Evolutionary conservation across 257 asterid species (phyloP), one percentile per base, ranked within the genome.

Genomic region (Paulownia fortunei): DNA sequence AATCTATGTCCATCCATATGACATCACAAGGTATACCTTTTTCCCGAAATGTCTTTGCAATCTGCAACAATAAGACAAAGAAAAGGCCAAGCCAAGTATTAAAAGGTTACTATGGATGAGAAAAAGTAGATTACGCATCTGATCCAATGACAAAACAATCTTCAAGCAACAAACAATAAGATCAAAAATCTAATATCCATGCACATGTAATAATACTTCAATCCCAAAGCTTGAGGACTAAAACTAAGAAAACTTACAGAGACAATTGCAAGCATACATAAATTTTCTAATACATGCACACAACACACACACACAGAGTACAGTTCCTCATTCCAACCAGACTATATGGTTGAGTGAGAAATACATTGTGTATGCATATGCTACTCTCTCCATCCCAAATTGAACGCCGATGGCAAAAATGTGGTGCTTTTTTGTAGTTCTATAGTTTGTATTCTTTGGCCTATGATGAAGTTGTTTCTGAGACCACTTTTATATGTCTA

Each of bases 1-100:
- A 95, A 86, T 95, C 99, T 46, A 95, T 95, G 88, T 95, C 99
- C 97, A 95, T 95, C 99, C 99, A 95, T 74, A 95, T 87, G 87
- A 93, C 97, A 85, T 93, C 99, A 88, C 98, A 95, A 78, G 99
- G 99, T 82, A 95, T 93, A 56, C 79, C 72, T 85, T 95, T 95
- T 68, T 95, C 97, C 66, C 98, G 88, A 77, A 95, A 95, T 76
- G 90, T 91, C 84, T 80, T 93, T 26, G 97, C 92, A 55, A 95
- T 82, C 99, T 95, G 97, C 82, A 78, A 42, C n/a, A 47, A 63
- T 59, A 47, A 79, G 69, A 73, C 16, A 79, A 71, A 69, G 46
- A 67, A 81, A 46, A 32, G 46, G 54, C 26, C 37, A 63, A 67
- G 7, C 23, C 8, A 24, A 13, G 24, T 7, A 51, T 39, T 41